Base-by-base conservation (phyloP, 805 yeast species). In the Saturnispora hagleri region DNA sequence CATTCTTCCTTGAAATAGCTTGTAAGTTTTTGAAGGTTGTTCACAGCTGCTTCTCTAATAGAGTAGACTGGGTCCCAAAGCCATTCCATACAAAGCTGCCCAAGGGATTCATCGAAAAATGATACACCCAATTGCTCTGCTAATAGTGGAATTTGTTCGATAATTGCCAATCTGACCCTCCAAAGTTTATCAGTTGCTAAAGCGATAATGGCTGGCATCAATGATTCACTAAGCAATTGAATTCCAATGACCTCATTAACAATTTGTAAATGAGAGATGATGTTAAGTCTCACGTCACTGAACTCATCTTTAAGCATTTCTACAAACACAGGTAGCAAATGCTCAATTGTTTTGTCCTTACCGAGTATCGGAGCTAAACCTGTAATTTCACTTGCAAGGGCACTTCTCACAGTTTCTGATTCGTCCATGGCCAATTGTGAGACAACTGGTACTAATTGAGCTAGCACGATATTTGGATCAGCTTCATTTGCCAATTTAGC, bases 61-160 rank as follows among this genome's bases (percentile, higher is more conserved):
- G 98, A 90, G 70, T 81, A 93, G 40, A 93, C 99, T 4, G 90
- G 86, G 71, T 93, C 99, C 96, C 97, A 90, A 58, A 93, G 74
- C 98, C 99, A 93, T n/a, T 90, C 86, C 79, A 93, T 79, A 62
- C 97, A 93, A 60, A 93, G 74, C 47, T 86, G 83, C 57, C 95
- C 89, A 58, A 93, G 75, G 62, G 90, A 96, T 65, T 88, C 86
- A 68, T 93, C 93, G 70, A 93, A 93, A 63, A 91, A 89, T 28
- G 88, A 82, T 50, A 86, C 90, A 28, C 99, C 99, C 54, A 93
- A 75, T 70, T 93, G 98, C 61, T 86, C 86, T 7, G 98, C 97
- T 58, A 93, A 74, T 57, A 91, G 76, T 31, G 99, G 99, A 58
- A 90, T 89, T 70, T 93, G 93, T 67, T 93, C 96, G 63, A 93